These are phyloP conservation scores for Collybia sp. DNA, from an alignment of 768 basidiomycete species.

Conservation along the genomic window DNA sequence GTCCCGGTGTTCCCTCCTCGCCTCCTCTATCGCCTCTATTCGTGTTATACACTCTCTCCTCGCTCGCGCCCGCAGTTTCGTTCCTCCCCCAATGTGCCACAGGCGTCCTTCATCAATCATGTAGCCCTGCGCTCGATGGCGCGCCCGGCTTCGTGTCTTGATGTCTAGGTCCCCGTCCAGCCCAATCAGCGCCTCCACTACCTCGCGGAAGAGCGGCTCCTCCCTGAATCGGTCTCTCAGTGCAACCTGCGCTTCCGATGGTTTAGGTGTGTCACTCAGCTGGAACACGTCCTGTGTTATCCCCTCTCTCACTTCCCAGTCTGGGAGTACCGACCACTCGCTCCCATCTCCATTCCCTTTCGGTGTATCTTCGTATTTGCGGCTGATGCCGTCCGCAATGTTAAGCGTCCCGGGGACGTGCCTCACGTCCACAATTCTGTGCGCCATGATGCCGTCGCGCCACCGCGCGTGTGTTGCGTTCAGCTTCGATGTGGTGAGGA, in stretches of 20 bases:
- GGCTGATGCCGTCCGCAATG: constrained; percentile 23
- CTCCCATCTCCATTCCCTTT: constrained; percentile 17
- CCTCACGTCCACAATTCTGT: constrained; percentile 16
- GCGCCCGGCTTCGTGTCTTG: too few relatives aligned
- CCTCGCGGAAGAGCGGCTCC: constrained; percentile 16
- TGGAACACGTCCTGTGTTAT: constrained; percentile 9
- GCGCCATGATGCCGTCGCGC: constrained; percentile 2
- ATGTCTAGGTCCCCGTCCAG: too few relatives aligned
- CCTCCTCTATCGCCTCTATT: not conserved
- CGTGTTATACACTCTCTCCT: constrained; percentile 5
- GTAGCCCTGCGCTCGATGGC: not conserved
- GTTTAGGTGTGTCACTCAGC: not conserved
- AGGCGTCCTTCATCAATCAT: constrained; percentile 2
- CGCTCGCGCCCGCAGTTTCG: not conserved
- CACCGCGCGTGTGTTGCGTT: constrained; percentile 17
- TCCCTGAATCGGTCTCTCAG: constrained; percentile 12
- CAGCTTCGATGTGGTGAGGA: constrained; percentile 15
- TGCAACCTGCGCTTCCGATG: not conserved
- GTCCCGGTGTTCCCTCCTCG: not conserved
- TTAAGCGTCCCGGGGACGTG: constrained; percentile 19
- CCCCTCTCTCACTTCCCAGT: constrained; percentile 15
- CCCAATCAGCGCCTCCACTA: not conserved
- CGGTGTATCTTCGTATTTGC: constrained; percentile 12
- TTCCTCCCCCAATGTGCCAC: constrained; percentile 5
- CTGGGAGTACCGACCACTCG: constrained; percentile 23